Conservation (phyloP, 495 filamentous ascomycete species). For the Apiosordaria backusii region DNA sequence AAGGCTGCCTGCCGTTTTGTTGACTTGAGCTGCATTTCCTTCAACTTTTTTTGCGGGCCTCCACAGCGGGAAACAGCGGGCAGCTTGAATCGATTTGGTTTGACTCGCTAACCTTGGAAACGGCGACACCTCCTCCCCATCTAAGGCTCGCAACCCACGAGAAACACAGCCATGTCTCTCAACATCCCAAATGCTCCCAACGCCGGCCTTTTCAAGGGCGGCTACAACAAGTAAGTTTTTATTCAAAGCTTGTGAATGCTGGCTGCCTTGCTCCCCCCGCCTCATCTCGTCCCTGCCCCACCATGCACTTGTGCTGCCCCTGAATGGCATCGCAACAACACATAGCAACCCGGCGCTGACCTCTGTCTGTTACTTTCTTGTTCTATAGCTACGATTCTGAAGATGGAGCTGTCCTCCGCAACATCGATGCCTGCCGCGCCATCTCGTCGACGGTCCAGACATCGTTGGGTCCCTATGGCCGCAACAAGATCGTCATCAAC, state of each 20-base stretch:
- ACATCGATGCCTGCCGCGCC: constrained; percentile 96
- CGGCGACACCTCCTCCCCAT: background rate
- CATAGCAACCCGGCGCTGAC: constrained; percentile 21
- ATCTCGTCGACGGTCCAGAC: constrained; percentile 96
- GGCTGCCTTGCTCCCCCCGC: background rate
- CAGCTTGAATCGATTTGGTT: constrained; percentile 13
- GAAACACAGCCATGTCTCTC: constrained; percentile 71
- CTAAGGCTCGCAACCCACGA: constrained; percentile 10
- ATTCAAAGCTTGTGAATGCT: background rate
- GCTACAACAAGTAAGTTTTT: constrained; percentile 85
- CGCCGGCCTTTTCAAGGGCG: constrained; percentile 88
- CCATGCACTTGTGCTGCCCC: constrained; percentile 6
- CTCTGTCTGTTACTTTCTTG: background rate
- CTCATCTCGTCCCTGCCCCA: constrained; percentile 11
- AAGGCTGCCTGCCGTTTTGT: constrained; percentile 29
- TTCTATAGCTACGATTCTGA: constrained; percentile 83
- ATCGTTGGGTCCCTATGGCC: constrained; percentile 92
- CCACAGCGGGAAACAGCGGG: constrained; percentile 22
- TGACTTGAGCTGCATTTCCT: constrained; percentile 20
- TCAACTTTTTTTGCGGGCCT: constrained; percentile 39
- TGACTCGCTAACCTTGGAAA: constrained; percentile 7
- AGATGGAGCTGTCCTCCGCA: constrained; percentile 97
- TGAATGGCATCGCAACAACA: constrained; percentile 24
- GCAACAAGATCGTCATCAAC: constrained; percentile 99
- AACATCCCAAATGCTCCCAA: constrained; percentile 91